Percentiles rank a stretch among this genome's conserved stretches.
These are phyloP conservation scores for Myrica gale DNA, from an alignment of 306 rosid genomes.

Conservation along the genomic window DNA sequence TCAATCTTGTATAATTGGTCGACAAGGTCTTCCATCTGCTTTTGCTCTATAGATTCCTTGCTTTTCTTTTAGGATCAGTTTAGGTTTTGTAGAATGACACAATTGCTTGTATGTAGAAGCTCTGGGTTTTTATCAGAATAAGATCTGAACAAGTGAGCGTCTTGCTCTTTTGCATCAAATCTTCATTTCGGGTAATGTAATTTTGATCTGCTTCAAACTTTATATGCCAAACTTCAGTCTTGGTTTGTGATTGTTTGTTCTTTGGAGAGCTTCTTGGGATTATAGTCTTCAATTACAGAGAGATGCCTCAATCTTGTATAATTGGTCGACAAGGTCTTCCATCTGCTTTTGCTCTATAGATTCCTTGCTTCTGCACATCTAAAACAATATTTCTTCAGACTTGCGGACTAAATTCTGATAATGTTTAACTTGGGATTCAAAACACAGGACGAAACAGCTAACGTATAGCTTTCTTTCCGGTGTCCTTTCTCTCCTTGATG, in stretches of 20 bases:
- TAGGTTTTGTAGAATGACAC: slow-evolving; percentile 17
- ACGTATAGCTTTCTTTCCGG: not conserved
- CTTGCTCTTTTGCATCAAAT: not conserved
- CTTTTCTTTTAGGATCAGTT: slow-evolving; percentile 9
- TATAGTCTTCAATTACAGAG: slow-evolving; percentile 2
- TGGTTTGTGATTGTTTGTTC: slow-evolving; percentile 16
- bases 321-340: slow-evolving; percentile 1
- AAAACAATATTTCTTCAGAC: not conserved
- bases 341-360: slow-evolving; percentile 8
- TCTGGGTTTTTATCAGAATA: slow-evolving; percentile 2
- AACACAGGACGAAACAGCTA: slow-evolving; percentile 2
- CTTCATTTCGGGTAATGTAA: not conserved
- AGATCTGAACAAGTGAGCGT: slow-evolving; percentile 2
- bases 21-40: not conserved
- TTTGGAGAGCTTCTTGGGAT: slow-evolving; percentile 3
- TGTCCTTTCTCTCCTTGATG: slow-evolving; percentile 17
- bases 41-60: slow-evolving; percentile 20
- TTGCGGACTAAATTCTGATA: not conserved
- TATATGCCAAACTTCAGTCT: not conserved
- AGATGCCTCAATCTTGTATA: not conserved
- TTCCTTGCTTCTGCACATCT: slow-evolving; percentile 22
- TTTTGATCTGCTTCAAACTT: slow-evolving; percentile 16
- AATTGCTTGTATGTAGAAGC: not conserved
- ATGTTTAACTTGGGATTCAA: slow-evolving; percentile 14
- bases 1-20: not conserved